A percentile compares a stretch with the other conserved stretches of the same genome.
These are phyloP conservation scores for Auriscalpium microsporum DNA, from an alignment of 768 basidiomycete species.

Conservation along the genomic window DNA sequence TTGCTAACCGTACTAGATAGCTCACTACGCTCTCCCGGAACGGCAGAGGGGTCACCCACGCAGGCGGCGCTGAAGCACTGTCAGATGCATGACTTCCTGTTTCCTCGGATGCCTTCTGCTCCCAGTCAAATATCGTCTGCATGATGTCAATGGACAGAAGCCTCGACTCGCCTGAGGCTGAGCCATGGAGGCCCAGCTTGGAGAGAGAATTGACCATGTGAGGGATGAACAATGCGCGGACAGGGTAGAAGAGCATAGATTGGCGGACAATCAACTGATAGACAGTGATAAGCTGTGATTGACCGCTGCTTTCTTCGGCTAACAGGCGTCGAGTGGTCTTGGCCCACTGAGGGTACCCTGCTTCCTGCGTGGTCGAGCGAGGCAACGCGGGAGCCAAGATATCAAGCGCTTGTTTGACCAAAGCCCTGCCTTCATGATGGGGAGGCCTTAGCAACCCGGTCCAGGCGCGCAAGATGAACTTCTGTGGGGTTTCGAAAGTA, in stretches of 20 bases:
- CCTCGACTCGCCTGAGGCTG: conserved; percentile 72
- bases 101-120: conserved; percentile 46
- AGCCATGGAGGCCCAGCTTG: conserved; percentile 75
- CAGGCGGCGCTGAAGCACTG: neutral
- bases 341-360: conserved; percentile 72
- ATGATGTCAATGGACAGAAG: conserved; percentile 82
- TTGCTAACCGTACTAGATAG: conserved; percentile 88
- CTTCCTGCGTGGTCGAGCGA: conserved; percentile 45
- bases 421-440: conserved; percentile 64
- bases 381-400: conserved; percentile 80
- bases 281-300: conserved; percentile 64
- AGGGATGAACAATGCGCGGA: conserved; percentile 85
- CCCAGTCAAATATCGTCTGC: conserved; percentile 92
- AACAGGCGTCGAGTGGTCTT: conserved; percentile 76
- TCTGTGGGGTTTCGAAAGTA: conserved; percentile 79
- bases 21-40: conserved; percentile 90
- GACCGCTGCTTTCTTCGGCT: conserved; percentile 74
- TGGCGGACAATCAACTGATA: conserved; percentile 93
- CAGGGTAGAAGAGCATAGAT: conserved; percentile 84
- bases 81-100: conserved; percentile 1
- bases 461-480: conserved; percentile 90
- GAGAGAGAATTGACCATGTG: conserved; percentile 86
- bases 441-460: conserved; percentile 77
- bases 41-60: conserved; percentile 69
- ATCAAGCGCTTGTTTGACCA: conserved; percentile 80